Conservation (phyloP, 306 rosid genomes). For the Castanospermum australe region DNA sequence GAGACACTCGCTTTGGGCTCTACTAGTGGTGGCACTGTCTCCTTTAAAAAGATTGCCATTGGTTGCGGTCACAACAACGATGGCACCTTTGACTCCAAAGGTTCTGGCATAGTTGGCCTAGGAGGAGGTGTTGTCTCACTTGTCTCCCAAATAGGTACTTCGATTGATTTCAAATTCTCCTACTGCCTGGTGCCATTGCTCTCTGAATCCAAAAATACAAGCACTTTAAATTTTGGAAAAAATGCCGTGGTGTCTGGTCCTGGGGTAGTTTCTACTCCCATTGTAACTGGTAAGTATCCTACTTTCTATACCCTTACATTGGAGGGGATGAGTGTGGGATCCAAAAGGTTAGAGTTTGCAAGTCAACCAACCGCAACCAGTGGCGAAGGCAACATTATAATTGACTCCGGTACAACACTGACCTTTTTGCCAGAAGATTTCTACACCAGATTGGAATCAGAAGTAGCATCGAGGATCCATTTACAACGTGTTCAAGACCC, state of each 20-base stretch:
- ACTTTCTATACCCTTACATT: not conserved
- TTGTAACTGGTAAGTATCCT: not conserved
- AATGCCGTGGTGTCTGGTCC: not conserved
- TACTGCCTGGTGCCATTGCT: slow-evolving; percentile 47
- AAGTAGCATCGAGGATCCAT: not conserved
- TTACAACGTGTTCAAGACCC: not conserved
- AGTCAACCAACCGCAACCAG: no score
- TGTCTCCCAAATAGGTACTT: slow-evolving; percentile 26
- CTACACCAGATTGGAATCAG: not conserved
- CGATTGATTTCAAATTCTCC: slow-evolving; percentile 37
- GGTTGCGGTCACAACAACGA: slow-evolving; percentile 45
- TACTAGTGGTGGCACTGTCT: not conserved
- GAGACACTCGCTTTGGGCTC: slow-evolving; percentile 47
- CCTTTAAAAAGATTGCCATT: slow-evolving; percentile 19
- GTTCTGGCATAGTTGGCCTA: slow-evolving; percentile 52
- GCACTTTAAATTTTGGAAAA: not conserved
- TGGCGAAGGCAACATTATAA: slow-evolving; percentile 7
- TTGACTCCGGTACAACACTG: slow-evolving; percentile 31
- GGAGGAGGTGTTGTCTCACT: slow-evolving; percentile 39
- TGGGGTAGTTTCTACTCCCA: not conserved
- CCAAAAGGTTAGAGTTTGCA: not conserved
- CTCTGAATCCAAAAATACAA: rapidly evolving
- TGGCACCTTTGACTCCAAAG: not conserved
- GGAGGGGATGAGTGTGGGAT: not conserved
- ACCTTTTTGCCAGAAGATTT: slow-evolving; percentile 1